These are phyloP conservation scores for Desmodesmus armatus DNA, from an alignment of 139 green algal genomes.

Conservation along the genomic window DNA sequence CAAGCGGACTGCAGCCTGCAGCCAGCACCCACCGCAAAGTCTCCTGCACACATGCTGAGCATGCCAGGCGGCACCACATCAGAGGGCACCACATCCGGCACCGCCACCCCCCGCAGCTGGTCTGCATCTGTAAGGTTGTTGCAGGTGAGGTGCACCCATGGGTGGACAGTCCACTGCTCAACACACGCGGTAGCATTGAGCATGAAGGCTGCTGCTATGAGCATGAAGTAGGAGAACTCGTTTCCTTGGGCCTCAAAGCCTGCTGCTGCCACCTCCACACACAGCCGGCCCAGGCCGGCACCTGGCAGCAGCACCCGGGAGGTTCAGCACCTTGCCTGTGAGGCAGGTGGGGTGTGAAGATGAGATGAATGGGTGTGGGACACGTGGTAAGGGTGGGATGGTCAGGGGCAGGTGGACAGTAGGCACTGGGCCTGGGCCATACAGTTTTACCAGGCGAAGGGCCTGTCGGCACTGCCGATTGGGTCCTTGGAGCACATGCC, in stretches of 20 bases:
- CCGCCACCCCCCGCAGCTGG: conserved; percentile 78
- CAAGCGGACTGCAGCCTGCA: no score
- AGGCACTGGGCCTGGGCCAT: no score
- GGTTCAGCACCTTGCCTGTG: no score
- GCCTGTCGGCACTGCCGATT: no score
- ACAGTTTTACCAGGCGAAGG: no score
- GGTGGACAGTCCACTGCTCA: conserved; percentile 80
- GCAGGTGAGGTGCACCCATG: conserved; percentile 77
- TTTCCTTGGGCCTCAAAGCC: conserved; percentile 89
- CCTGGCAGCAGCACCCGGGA: conserved; percentile 89
- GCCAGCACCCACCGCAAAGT: conserved; percentile 86
- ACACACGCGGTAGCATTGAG: conserved; percentile 75
- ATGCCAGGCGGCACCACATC: conserved; percentile 60
- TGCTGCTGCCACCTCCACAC: conserved; percentile 71
- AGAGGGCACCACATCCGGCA: conserved; percentile 79
- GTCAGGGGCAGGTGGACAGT: no score
- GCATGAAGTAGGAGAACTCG: conserved; percentile 98
- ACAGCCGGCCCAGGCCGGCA: conserved; percentile 88
- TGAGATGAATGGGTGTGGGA: no score
- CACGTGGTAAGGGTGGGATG: no score
- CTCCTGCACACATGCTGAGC: conserved; percentile 95
- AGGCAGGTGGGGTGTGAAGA: no score
- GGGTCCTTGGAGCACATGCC: no score
- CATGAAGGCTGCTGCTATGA: conserved; percentile 92
- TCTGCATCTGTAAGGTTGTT: conserved; percentile 81